Conservation (phyloP, 768 basidiomycete genomes). For the Mrakia frigida region DNA sequence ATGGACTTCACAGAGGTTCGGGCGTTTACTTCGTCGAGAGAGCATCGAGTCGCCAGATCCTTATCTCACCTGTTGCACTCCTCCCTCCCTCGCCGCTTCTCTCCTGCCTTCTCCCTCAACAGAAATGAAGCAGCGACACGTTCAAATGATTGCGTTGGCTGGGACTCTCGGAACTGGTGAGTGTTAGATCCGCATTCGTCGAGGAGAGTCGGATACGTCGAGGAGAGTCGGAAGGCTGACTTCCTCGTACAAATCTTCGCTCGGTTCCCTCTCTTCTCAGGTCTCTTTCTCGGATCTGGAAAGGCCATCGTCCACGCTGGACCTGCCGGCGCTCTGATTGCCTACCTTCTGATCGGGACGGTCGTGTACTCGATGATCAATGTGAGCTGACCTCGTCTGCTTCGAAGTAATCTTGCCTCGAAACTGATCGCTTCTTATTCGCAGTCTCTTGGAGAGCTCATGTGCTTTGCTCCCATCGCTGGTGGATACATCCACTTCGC, state of each 20-base stretch:
- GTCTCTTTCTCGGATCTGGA: constrained; percentile 68
- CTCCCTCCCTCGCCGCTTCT: too few relatives aligned
- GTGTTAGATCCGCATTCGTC: too few relatives aligned
- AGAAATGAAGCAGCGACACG: constrained; percentile 45
- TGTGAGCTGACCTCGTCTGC: too few relatives aligned
- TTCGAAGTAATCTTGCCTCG: too few relatives aligned
- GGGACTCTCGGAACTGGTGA: constrained; percentile 57
- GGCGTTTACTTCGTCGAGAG: constrained; percentile 72
- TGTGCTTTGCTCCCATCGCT: constrained; percentile 62
- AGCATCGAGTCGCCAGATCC: too few relatives aligned
- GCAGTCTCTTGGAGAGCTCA: constrained; percentile 73
- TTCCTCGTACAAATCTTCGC: too few relatives aligned
- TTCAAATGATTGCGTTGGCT: constrained; percentile 58
- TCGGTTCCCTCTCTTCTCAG: constrained; percentile 43
- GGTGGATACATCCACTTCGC: constrained; percentile 44
- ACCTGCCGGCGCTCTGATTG: constrained; percentile 59
- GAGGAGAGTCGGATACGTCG: too few relatives aligned
- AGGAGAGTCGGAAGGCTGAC: too few relatives aligned
- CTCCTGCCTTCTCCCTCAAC: not conserved
- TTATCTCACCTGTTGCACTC: too few relatives aligned
- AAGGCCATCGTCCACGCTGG: constrained; percentile 57
- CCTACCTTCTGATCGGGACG: constrained; percentile 53
- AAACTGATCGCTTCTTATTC: too few relatives aligned
- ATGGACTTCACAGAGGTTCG: constrained; percentile 66
- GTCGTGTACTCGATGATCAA: constrained; percentile 37